These are phyloP conservation scores for Schizophyllum amplum DNA, from an alignment of 1,284 basidiomycete genomes.

Conservation along the genomic window DNA sequence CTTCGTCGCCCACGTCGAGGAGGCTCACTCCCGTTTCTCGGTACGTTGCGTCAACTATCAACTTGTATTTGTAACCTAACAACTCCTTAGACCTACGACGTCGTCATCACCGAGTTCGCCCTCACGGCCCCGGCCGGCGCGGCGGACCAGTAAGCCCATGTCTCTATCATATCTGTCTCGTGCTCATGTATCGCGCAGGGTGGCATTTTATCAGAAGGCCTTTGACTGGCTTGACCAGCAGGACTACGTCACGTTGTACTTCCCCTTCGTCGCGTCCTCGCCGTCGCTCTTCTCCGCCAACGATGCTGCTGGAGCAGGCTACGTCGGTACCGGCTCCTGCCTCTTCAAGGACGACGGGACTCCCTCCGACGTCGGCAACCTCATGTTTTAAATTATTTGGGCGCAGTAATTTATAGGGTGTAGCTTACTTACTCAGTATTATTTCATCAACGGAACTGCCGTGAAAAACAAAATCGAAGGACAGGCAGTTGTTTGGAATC, in stretches of 20 bases:
- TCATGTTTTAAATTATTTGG: constrained; percentile 12
- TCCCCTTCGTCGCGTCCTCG: constrained; percentile 18
- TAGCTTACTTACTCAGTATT: too few species aligned
- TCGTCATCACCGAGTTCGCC: constrained; percentile 15
- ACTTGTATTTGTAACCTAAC: neutral
- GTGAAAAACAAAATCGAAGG: too few species aligned
- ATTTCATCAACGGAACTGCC: too few species aligned
- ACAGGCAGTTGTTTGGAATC: too few species aligned
- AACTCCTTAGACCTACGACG: constrained; percentile 1
- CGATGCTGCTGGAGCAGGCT: constrained; percentile 7
- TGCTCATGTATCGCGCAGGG: too few species aligned
- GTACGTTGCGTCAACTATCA: neutral
- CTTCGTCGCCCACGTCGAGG: constrained; percentile 21
- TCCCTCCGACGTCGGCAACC: constrained; percentile 11
- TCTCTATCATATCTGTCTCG: too few species aligned
- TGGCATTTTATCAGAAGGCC: constrained; percentile 14
- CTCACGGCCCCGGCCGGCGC: constrained; percentile 11
- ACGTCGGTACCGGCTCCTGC: constrained; percentile 15
- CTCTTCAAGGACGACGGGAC: constrained; percentile 15
- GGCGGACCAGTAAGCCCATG: too few species aligned
- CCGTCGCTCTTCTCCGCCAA: constrained; percentile 13
- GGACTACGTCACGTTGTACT: constrained; percentile 16
- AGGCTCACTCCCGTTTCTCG: constrained; percentile 20
- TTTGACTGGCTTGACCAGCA: constrained; percentile 16
- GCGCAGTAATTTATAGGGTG: too few species aligned